Evolutionary conservation across 164 flowering plant species (phyloP).

Genomic region (Piper betle): DNA sequence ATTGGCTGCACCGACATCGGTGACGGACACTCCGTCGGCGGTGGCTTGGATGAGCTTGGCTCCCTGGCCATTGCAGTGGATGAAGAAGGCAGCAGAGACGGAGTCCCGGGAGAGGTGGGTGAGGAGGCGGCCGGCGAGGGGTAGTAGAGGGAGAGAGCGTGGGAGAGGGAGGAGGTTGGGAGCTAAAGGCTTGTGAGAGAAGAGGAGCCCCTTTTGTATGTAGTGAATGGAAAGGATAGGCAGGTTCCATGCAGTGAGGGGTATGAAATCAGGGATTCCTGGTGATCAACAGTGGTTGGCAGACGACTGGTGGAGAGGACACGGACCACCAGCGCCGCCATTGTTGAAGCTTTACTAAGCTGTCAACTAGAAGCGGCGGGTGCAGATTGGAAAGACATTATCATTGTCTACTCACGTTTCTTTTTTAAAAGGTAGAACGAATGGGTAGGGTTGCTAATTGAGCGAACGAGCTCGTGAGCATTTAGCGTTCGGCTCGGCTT

Average conservation of each 20-base stretch:
- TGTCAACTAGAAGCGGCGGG: no score
- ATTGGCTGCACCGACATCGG: constrained; percentile 28
- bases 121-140: constrained; percentile 26
- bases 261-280: background rate
- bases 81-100: constrained; percentile 14
- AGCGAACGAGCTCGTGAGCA: no score
- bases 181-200: background rate
- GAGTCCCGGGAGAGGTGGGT: constrained; percentile 8
- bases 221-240: background rate
- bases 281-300: background rate
- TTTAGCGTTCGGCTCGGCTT: no score
- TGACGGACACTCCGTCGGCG: constrained; percentile 15
- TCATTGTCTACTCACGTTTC: no score
- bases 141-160: constrained; percentile 15
- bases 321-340: background rate
- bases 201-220: constrained; percentile 3
- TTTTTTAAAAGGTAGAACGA: no score
- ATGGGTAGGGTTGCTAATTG: no score
- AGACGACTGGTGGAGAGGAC: background rate
- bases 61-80: constrained; percentile 44
- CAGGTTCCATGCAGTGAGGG: constrained; percentile 1
- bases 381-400: no score
- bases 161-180: constrained; percentile 9
- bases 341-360: no score
- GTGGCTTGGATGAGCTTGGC: constrained; percentile 35